These are phyloP conservation scores for Albifimbria verrucaria DNA, from an alignment of 2,329 filamentous ascomycete genomes.

Conservation along the genomic window DNA sequence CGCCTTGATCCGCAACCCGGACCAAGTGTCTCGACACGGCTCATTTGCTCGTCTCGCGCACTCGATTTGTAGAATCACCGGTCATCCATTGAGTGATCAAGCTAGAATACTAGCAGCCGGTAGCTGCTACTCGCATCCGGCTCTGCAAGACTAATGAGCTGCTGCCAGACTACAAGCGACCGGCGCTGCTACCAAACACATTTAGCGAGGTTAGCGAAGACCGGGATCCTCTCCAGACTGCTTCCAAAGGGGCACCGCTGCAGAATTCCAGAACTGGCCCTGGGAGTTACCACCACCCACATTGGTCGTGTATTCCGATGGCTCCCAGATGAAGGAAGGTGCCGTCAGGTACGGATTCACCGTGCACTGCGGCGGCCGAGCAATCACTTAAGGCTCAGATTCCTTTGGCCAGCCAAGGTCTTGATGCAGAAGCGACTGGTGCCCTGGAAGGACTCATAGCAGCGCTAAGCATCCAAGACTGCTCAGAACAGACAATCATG, in stretches of 20 bases:
- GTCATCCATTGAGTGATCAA: constrained; percentile 5
- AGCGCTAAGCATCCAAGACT: not conserved
- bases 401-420: not conserved
- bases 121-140: constrained; percentile 2
- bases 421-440: not conserved
- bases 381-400: constrained; percentile 4
- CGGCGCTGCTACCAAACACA: not conserved
- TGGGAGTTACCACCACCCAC: constrained; percentile 1
- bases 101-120: constrained; percentile 7
- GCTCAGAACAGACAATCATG: not conserved
- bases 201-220: not conserved
- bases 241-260: constrained; percentile 8
- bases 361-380: constrained; percentile 5
- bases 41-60: constrained; percentile 12
- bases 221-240: constrained; percentile 3
- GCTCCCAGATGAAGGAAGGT: constrained; percentile 6
- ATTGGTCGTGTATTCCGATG: constrained; percentile 10
- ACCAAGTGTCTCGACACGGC: constrained; percentile 11
- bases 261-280: constrained; percentile 7
- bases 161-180: constrained; percentile 3
- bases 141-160: constrained; percentile 7
- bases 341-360: constrained; percentile 9
- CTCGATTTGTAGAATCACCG: constrained; percentile 1
- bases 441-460: not conserved
- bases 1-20: constrained; percentile 9